Evolutionary conservation across 495 filamentous ascomycete genomes (phyloP), one percentile per base, ranked within the genome.

Genomic region (Aspergillus coremiiformis): DNA sequence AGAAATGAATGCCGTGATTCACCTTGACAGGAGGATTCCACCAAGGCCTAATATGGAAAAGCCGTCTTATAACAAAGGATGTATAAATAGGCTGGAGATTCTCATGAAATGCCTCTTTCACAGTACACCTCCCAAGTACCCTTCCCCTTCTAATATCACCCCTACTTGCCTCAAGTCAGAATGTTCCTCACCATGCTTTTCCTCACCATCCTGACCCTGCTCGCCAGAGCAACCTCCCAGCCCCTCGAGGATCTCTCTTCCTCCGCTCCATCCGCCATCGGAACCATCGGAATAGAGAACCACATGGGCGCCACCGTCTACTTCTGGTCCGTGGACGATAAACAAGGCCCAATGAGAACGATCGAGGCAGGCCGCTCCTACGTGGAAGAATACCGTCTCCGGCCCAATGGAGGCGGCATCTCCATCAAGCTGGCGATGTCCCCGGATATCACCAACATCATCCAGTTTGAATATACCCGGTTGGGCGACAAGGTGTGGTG

Each of bases 401-500:
- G 68, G 64, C 60, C 69, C 52, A 66, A 64, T 54, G 69, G 68
- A 39, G 70, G 71, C 15, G 71, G 69, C 52, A 51, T 73, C 47
- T 74, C 71, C 41, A 74, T 74, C 67, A 74, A 74, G 63, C 54
- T 74, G 17, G 51, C 68, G 39, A 65, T 63, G 49, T 49, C 59
- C 33, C 54, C 41, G 12, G 55, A 57, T 37, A 35, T 35, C 4
- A n/a, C 41, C 56, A 63, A 66, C 44, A 64, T 74, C n/a, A 62
- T 74, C 10, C 71, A 74, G 62, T 74, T 70, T 64, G 71, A 74
- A 65, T 74, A 74, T 65, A 73, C 71, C 57, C 44, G 63, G 49
- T 44, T 55, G 20, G 49, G 46, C 41, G 63, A 70, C 29, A 66
- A 58, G 32, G 64, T 74, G 62, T 72, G 53, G 63, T 74, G 71